Evolutionary conservation across 2,329 filamentous ascomycete genomes (phyloP).

Genomic region (Xylaria sp.): DNA sequence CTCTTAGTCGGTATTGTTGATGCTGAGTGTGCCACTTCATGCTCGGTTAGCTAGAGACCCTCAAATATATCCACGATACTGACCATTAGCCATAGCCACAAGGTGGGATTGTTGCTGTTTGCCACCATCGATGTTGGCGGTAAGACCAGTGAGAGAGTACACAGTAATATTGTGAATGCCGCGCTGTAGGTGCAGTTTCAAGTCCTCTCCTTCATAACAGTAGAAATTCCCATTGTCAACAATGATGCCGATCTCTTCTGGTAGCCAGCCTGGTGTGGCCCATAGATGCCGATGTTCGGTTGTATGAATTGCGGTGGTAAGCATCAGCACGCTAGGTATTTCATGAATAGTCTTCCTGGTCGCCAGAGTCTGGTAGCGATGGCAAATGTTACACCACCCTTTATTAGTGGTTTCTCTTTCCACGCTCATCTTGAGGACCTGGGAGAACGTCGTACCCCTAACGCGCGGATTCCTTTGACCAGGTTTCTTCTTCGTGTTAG

Average conservation of each 20-base stretch:
- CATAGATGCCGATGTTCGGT: slow-evolving; percentile 80
- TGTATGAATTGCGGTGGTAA: slow-evolving; percentile 79
- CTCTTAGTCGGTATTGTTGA: slow-evolving; percentile 63
- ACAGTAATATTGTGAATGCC: slow-evolving; percentile 82
- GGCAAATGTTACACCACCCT: slow-evolving; percentile 92
- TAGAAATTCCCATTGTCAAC: slow-evolving; percentile 90
- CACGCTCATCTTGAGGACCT: slow-evolving; percentile 89
- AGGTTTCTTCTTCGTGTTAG: slow-evolving; percentile 49
- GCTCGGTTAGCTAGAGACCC: slow-evolving; percentile 34
- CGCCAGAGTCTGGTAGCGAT: slow-evolving; percentile 85
- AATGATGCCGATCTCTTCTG: slow-evolving; percentile 91
- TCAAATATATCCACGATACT: slow-evolving; percentile 27
- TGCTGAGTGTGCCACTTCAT: slow-evolving; percentile 68
- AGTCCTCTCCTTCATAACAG: slow-evolving; percentile 91
- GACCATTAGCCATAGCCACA: slow-evolving; percentile 88
- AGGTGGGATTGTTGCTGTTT: slow-evolving; percentile 88
- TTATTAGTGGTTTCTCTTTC: slow-evolving; percentile 87
- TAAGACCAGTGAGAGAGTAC: slow-evolving; percentile 89
- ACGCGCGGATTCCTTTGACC: slow-evolving; percentile 55
- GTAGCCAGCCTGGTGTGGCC: slow-evolving; percentile 88
- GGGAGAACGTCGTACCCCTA: slow-evolving; percentile 75
- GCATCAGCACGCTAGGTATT: slow-evolving; percentile 83
- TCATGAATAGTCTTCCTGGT: slow-evolving; percentile 84
- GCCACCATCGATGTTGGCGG: slow-evolving; percentile 86
- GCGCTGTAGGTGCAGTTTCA: slow-evolving; percentile 78